These are phyloP conservation scores for Fusarium proliferatum DNA, from an alignment of 2,329 filamentous ascomycete species.

Conservation along the genomic window DNA sequence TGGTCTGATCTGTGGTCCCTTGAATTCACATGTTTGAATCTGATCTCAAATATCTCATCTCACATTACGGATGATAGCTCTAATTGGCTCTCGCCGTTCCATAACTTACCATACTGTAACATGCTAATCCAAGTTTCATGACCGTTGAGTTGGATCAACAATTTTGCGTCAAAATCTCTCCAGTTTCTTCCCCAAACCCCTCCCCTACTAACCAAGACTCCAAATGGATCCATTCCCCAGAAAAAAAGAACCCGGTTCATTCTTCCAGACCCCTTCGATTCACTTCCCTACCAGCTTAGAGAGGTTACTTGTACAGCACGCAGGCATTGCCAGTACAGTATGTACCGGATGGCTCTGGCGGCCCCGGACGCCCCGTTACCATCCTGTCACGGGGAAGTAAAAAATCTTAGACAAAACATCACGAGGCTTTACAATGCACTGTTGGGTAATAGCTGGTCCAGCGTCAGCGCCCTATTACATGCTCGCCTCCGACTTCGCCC, in stretches of 20 bases:
- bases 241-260: slow-evolving; percentile 21
- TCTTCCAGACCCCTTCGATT: slow-evolving; percentile 40
- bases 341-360: slow-evolving; percentile 25
- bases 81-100: background rate
- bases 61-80: background rate
- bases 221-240: slow-evolving; percentile 29
- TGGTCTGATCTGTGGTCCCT: slow-evolving; percentile 10
- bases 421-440: slow-evolving; percentile 32
- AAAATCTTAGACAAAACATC: slow-evolving; percentile 35
- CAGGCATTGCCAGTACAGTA: slow-evolving; percentile 27
- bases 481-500: slow-evolving; percentile 38
- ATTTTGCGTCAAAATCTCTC: slow-evolving; percentile 1
- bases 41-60: slow-evolving; percentile 41
- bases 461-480: slow-evolving; percentile 27
- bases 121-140: background rate
- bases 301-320: slow-evolving; percentile 23
- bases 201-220: slow-evolving; percentile 4
- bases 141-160: slow-evolving; percentile 14
- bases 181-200: slow-evolving; percentile 15
- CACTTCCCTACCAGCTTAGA: slow-evolving; percentile 22
- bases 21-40: slow-evolving; percentile 26
- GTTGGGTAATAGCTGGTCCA: slow-evolving; percentile 39
- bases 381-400: slow-evolving; percentile 35
- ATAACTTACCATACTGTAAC: background rate
- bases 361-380: slow-evolving; percentile 31